Base-by-base conservation (phyloP, 1,139 yeast species). In the Entelexis sorbosivorans region DNA sequence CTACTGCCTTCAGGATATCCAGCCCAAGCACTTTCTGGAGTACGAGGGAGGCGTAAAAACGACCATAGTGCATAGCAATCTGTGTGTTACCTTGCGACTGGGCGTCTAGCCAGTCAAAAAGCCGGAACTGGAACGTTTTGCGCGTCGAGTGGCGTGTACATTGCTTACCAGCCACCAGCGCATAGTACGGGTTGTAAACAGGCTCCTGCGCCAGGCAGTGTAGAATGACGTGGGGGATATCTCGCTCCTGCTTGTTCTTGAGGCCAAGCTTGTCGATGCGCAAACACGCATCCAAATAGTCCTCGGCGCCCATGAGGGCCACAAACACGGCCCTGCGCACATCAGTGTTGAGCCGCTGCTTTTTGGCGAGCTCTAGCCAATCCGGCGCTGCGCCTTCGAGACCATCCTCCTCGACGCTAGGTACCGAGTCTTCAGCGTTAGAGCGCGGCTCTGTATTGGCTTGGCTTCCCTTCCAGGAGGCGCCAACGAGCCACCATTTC, bases 401-500 rank as follows among this genome's bases (percentile, higher is more conserved):
- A 54, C 79, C 59, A 10, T 53, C 58, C 47, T 58, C 60, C 5
- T 39, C 45, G 9, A 46, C 38, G 26, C 52, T 53, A 8, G 3
- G 13, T 11, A 22, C 13, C 3, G 20, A 19, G 7, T 3, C 24
- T n/a, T 39, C 44, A 28, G 33, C 4, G 13, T 29, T 28, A 2
- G 5, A 20, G 9, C 17, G 5, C 5, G 5, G 2, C 3, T 20
- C 29, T 1, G 7, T 14, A 32, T 19, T 5, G 3, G 33, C 33
- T 17, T 39, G 11, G 5, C 17, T 42, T 38, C 65, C 69, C 44
- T 79, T 84, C 96, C 97, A 91, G 0, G 98, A 96, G 3, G 97
- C 85, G 44, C 99, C 98, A 35, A 93, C 89, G 42, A 91, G 73
- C 99, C 98, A 93, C 99, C 99, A 93, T 66, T 89, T 91, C 52